Evolutionary conservation across 257 asterid species (phyloP), one percentile per base, ranked within the genome.

Genomic region (Penstemon davidsonii): DNA sequence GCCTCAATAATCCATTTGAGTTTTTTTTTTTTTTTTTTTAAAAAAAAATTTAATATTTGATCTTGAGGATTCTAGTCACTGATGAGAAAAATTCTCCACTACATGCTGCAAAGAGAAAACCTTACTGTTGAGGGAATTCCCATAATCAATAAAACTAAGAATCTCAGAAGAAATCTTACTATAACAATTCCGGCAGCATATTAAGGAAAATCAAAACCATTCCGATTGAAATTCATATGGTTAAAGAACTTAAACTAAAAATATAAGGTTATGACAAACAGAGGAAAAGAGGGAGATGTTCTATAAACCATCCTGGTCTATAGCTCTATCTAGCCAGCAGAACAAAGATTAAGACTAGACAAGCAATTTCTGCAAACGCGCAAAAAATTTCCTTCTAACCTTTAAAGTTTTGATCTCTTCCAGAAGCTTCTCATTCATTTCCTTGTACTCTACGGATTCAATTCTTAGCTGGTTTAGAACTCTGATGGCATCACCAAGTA

Each of bases 321-420:
- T 11, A 40, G 39, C 25, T 15, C 18, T 19, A 49, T 25, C 55
- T 13, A 38, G 67, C 43, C 57, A 15, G 60, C 63, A 25, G 56
- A 33, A 47, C 19, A 6, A 61, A 57, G 47, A 0, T 40, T 33
- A 37, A 43, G 45, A 50, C 42, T 8, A 11, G 44, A 9, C 3
- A 19, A 13, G 39, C 33, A 64, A 58, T 53, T 62, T 33, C 25
- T 10, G 6, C 6, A 56, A 50, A 5, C 47, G 39, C 8, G 6
- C 51, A 66, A 10, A 68, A n/a, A 46, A 39, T 37, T 47, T 47
- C 0, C 7, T 33, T 51, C 82, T 71, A 54, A 90, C 97, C 97
- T 90, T 90, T 76, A 90, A 79, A 49, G 63, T 75, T 65, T 81
- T 80, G 60, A 90, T 90, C 82, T 88, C 97, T 77, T 90, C 96